Evolutionary conservation across 2,329 filamentous ascomycete species (phyloP).

Genomic region (Nothophaeocryptopus gaeumannii): DNA sequence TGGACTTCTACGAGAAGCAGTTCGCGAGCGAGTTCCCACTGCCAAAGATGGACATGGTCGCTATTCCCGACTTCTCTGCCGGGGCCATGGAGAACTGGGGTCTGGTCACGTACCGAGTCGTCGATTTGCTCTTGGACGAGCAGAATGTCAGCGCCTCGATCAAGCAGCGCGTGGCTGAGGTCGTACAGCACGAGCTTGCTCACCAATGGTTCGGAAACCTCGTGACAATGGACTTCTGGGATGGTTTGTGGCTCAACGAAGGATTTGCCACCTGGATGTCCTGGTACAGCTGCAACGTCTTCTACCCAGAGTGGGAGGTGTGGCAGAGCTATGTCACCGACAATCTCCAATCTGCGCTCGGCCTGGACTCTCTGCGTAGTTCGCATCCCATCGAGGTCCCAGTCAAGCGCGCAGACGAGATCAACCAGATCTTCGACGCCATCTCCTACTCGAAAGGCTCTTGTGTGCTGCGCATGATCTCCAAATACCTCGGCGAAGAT

Average conservation of each 20-base stretch:
- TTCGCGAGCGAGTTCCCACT: constrained; percentile 84
- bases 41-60: constrained; percentile 95
- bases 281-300: constrained; percentile 88
- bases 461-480: constrained; percentile 94
- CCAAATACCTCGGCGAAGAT: constrained; percentile 89
- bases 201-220: constrained; percentile 99
- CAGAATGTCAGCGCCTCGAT: constrained; percentile 83
- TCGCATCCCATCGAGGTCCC: constrained; percentile 96
- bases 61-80: constrained; percentile 91
- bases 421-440: constrained; percentile 97
- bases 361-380: constrained; percentile 85
- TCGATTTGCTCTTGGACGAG: constrained; percentile 86
- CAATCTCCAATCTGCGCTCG: constrained; percentile 81
- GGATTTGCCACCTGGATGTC: constrained; percentile 92
- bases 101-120: constrained; percentile 88
- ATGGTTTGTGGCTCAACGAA: constrained; percentile 93
- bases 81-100: constrained; percentile 99
- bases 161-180: constrained; percentile 90
- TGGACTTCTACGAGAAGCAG: constrained; percentile 92
- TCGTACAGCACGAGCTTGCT: constrained; percentile 93
- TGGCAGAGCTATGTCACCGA: constrained; percentile 95
- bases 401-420: constrained; percentile 90
- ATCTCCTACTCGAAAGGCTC: constrained; percentile 98
- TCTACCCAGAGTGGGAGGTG: constrained; percentile 98
- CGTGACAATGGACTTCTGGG: constrained; percentile 99